A percentile compares a stretch with the other conserved stretches of the same genome.
Evolutionary conservation across 2,329 filamentous ascomycete species (phyloP).

Genomic region (Colletotrichum euphorbiae): DNA sequence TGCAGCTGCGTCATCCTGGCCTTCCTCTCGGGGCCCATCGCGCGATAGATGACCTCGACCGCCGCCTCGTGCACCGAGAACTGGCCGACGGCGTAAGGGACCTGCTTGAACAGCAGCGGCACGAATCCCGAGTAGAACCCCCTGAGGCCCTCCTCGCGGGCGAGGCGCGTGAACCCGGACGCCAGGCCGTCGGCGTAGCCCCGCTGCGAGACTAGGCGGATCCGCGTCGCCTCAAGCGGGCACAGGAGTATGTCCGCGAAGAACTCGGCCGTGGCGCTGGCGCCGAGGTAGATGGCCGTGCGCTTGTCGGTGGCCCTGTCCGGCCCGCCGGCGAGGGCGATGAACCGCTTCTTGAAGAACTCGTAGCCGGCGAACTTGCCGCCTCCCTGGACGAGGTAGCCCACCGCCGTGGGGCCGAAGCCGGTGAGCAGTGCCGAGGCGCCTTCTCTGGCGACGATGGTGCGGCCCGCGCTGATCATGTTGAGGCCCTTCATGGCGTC

Average conservation of each 20-base stretch:
- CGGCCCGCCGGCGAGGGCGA: constrained; percentile 72
- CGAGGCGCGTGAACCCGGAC: constrained; percentile 79
- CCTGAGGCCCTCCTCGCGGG: constrained; percentile 78
- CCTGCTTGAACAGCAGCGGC: constrained; percentile 87
- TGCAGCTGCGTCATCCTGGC: constrained; percentile 74
- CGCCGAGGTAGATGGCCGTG: constrained; percentile 77
- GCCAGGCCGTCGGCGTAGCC: constrained; percentile 80
- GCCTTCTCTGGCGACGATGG: constrained; percentile 84
- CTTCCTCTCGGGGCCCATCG: constrained; percentile 75
- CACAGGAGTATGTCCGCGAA: constrained; percentile 86
- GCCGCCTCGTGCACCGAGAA: constrained; percentile 95
- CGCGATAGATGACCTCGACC: constrained; percentile 78
- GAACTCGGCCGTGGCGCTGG: constrained; percentile 76
- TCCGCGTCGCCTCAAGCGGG: constrained; percentile 86
- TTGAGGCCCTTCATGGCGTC: constrained; percentile 86
- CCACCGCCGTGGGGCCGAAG: constrained; percentile 85
- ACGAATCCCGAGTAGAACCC: constrained; percentile 95
- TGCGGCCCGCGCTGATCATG: constrained; percentile 81
- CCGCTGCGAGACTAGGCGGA: constrained; percentile 84
- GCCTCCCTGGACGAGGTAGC: constrained; percentile 90
- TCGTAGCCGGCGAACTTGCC: constrained; percentile 94
- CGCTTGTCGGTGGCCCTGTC: constrained; percentile 57
- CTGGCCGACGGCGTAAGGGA: constrained; percentile 94
- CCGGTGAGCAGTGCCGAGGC: constrained; percentile 83
- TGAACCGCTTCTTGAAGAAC: constrained; percentile 92